Evolutionary conservation across 2,329 filamentous ascomycete species (phyloP).

Genomic region (Escovopsis weberi): DNA sequence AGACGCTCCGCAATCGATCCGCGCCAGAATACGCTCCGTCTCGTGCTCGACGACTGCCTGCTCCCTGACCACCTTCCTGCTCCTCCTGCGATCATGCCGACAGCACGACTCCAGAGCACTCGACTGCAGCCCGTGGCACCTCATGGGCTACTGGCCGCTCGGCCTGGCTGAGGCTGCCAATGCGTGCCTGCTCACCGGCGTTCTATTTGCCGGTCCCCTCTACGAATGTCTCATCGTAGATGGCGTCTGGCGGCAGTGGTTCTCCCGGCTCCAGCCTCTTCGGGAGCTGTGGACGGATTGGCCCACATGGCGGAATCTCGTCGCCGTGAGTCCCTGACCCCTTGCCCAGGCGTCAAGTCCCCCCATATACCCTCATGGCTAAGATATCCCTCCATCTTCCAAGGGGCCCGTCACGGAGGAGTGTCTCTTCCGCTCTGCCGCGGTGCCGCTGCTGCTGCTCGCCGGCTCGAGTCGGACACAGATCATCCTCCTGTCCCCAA

Average conservation of each 20-base stretch:
- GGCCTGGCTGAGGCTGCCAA: constrained; percentile 48
- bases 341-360: not conserved
- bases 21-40: constrained; percentile 69
- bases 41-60: constrained; percentile 58
- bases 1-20: constrained; percentile 82
- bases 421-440: constrained; percentile 77
- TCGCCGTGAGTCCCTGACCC: constrained; percentile 48
- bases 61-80: constrained; percentile 48
- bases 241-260: constrained; percentile 51
- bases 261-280: constrained; percentile 34
- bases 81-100: constrained; percentile 30
- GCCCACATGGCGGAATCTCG: constrained; percentile 74
- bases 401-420: constrained; percentile 85
- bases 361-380: not conserved
- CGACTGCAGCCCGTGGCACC: constrained; percentile 36
- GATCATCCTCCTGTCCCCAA: constrained; percentile 68
- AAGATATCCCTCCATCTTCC: not conserved
- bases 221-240: constrained; percentile 68
- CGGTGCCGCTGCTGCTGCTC: constrained; percentile 68
- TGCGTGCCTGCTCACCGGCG: constrained; percentile 53
- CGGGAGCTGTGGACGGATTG: constrained; percentile 53
- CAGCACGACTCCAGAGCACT: constrained; percentile 20
- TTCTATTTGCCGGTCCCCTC: constrained; percentile 73
- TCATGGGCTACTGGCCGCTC: constrained; percentile 71
- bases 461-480: constrained; percentile 40